Evolutionary conservation across 306 rosid genomes (phyloP).

Genomic region (Glycine soja): DNA sequence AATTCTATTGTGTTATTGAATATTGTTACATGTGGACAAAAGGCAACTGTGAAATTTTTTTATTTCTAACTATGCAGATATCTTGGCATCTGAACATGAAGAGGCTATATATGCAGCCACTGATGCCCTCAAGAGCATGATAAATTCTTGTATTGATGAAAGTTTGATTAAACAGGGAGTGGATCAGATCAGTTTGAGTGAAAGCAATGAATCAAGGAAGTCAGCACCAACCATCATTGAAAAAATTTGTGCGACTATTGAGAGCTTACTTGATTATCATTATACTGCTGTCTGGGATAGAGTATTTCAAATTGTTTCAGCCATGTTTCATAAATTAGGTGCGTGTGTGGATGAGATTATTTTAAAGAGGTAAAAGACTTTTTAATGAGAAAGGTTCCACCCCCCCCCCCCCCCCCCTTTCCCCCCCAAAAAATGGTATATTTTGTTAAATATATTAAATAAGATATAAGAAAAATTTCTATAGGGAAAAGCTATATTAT

Average conservation of each 20-base stretch:
- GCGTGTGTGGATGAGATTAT: not conserved
- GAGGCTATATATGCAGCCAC: slow-evolving; percentile 77
- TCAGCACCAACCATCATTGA: slow-evolving; percentile 84
- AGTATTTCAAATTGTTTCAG: slow-evolving; percentile 73
- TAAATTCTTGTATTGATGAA: slow-evolving; percentile 73
- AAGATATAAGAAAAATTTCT: too few species aligned
- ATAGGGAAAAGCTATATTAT: not conserved
- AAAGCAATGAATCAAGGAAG: slow-evolving; percentile 57
- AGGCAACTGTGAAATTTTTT: slow-evolving; percentile 4
- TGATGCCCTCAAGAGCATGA: slow-evolving; percentile 70
- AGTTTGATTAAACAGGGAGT: slow-evolving; percentile 80
- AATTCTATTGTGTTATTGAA: slow-evolving; percentile 13
- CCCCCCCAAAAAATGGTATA: not conserved
- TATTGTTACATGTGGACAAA: slow-evolving; percentile 10
- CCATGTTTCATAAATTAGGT: slow-evolving; percentile 74
- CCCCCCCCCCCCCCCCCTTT: too few species aligned
- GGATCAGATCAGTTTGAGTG: slow-evolving; percentile 59
- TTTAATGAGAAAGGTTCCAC: not conserved
- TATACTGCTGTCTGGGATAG: slow-evolving; percentile 74
- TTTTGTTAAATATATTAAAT: too few species aligned
- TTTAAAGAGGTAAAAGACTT: not conserved
- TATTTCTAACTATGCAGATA: slow-evolving; percentile 56
- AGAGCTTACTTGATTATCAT: slow-evolving; percentile 80
- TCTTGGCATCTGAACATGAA: slow-evolving; percentile 86
- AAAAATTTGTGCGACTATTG: slow-evolving; percentile 74